A percentile compares a stretch with the other conserved stretches of the same genome.
Conservation (phyloP, 2,329 filamentous ascomycete species). For the Boeremia exigua region DNA sequence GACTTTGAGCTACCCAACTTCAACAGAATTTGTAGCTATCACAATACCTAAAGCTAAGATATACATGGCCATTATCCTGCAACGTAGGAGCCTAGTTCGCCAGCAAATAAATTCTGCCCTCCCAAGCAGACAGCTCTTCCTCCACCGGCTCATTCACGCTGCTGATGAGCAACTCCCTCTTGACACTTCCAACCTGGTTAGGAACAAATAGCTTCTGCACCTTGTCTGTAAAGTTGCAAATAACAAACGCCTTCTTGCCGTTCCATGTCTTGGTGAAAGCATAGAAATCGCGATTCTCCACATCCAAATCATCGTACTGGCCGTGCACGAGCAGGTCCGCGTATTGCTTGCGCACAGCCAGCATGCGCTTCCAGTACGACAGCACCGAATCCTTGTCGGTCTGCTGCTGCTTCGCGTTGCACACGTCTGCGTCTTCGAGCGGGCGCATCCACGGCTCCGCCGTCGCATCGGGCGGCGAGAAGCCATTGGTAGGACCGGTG, state of each 20-base stretch:
- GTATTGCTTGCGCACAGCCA: slow-evolving; percentile 62
- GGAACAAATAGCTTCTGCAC: slow-evolving; percentile 44
- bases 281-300: slow-evolving; percentile 65
- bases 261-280: slow-evolving; percentile 46
- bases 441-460: slow-evolving; percentile 67
- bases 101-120: slow-evolving; percentile 40
- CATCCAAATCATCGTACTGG: slow-evolving; percentile 60
- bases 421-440: slow-evolving; percentile 58
- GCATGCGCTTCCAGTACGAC: slow-evolving; percentile 65
- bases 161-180: slow-evolving; percentile 35
- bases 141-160: slow-evolving; percentile 26
- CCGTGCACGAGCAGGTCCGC: slow-evolving; percentile 68
- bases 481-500: slow-evolving; percentile 63
- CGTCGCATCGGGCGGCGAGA: slow-evolving; percentile 55
- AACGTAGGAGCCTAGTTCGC: no score
- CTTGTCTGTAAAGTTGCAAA: slow-evolving; percentile 46
- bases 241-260: slow-evolving; percentile 35
- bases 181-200: slow-evolving; percentile 34
- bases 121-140: slow-evolving; percentile 31
- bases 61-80: no score
- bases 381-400: slow-evolving; percentile 56
- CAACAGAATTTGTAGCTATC: no score
- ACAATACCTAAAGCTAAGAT: no score
- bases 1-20: no score
- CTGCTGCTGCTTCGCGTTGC: slow-evolving; percentile 65